Conservation (phyloP, 495 filamentous ascomycete genomes). For the Talaromyces adpressus region DNA sequence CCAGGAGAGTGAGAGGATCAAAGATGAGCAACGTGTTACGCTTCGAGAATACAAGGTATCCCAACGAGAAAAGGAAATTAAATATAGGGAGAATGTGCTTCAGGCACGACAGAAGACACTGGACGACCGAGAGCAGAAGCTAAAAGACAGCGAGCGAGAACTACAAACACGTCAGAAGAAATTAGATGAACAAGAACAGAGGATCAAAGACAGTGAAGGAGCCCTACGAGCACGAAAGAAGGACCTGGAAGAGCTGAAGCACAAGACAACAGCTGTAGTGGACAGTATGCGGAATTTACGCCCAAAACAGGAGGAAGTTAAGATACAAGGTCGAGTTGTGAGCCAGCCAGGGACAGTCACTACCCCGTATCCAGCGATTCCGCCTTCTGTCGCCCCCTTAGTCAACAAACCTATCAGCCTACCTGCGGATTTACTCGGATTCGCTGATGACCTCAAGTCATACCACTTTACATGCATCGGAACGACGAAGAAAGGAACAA, state of each 20-base stretch:
- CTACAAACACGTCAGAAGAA: conserved; percentile 2
- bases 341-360: not conserved
- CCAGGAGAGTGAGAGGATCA: not conserved
- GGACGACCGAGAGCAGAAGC: not conserved
- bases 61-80: not conserved
- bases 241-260: not conserved
- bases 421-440: not conserved
- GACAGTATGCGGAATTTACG: not conserved
- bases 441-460: not conserved
- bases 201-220: not conserved
- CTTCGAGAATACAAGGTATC: not conserved
- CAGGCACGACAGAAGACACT: conserved; percentile 2
- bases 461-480: conserved; percentile 8
- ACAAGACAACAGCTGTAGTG: not conserved
- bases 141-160: not conserved
- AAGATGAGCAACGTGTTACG: not conserved
- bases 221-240: not conserved
- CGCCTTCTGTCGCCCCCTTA: not conserved
- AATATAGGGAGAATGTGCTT: not conserved
- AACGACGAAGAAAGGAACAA: conserved; percentile 5
- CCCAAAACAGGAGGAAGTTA: not conserved
- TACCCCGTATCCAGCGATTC: not conserved
- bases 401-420: not conserved
- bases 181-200: not conserved
- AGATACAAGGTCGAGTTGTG: not conserved